Conservation (phyloP, 2,329 filamentous ascomycete species). For the Fusarium anguioides region DNA sequence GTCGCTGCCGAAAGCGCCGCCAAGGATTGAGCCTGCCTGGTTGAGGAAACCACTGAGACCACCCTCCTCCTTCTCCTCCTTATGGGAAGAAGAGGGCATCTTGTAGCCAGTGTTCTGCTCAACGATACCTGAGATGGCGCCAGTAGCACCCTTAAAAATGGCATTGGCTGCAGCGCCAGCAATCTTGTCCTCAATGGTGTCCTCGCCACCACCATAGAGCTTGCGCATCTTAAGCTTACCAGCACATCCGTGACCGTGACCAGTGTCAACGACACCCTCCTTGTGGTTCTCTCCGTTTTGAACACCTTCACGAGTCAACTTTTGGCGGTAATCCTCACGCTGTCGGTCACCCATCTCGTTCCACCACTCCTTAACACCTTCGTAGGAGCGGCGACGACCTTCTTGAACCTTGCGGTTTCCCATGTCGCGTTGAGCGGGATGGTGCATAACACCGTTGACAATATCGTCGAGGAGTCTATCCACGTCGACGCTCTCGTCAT, state of each 20-base stretch:
- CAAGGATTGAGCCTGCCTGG: slow-evolving; percentile 74
- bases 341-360: slow-evolving; percentile 69
- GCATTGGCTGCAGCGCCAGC: slow-evolving; percentile 66
- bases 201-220: slow-evolving; percentile 60
- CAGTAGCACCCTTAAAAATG: slow-evolving; percentile 68
- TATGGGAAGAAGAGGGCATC: slow-evolving; percentile 48
- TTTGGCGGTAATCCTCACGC: slow-evolving; percentile 74
- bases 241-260: slow-evolving; percentile 84
- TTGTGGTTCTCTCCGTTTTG: slow-evolving; percentile 84
- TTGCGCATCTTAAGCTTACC: slow-evolving; percentile 84
- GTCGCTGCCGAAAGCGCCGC: slow-evolving; percentile 66
- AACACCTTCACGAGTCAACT: slow-evolving; percentile 84
- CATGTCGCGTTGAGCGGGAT: slow-evolving; percentile 80
- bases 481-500: slow-evolving; percentile 77
- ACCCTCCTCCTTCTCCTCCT: slow-evolving; percentile 67
- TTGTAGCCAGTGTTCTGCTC: slow-evolving; percentile 59
- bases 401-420: slow-evolving; percentile 78
- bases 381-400: slow-evolving; percentile 81
- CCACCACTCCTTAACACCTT: slow-evolving; percentile 89
- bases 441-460: slow-evolving; percentile 85
- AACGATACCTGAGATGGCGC: slow-evolving; percentile 61
- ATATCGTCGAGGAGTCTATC: slow-evolving; percentile 79
- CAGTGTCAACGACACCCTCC: slow-evolving; percentile 83
- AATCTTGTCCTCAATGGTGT: slow-evolving; percentile 66
- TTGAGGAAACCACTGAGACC: slow-evolving; percentile 77